Base-by-base conservation (phyloP, 2,329 filamentous ascomycete genomes). In the Colletotrichum zoysiae region DNA sequence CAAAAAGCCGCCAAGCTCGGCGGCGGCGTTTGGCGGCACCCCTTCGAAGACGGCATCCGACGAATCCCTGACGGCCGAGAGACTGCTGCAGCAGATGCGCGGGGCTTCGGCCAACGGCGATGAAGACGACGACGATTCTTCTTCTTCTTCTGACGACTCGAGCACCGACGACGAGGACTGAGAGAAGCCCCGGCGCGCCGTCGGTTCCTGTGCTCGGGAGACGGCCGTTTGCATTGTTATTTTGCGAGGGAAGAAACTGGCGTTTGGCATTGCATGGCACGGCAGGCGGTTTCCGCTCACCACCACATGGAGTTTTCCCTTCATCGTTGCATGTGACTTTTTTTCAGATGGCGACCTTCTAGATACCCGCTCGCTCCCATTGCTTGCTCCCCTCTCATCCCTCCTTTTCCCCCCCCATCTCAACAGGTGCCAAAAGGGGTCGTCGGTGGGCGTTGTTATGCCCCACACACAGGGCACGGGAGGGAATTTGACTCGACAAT, bases 1-100 rank as follows among this genome's bases (percentile, higher is more conserved):
- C 16, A 61, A 59, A 16, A 35, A 16, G 38, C 4, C 42, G 3
- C 26, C 26, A 3, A 16, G 23, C 3, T 16, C 64, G 18, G 16
- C 56, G 7, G 20, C 56, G 20, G 7, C 51, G 26, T 26, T 20
- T 18, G 64, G 33, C 44, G 16, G 9, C 1, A 30, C 57, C n/a
- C 44, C 58, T 18, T 33, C 65, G 8, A 68, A 70, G 38, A 75
- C 73, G 33, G 76, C 77, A 23, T 71, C 73, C 26, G 75, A 75
- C 40, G 78, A 78, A 20, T 76, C 76, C 14, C 78, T 81, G 77
- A 68, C 69, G 44, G 65, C 65, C 12, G 44, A 69, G 26, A 33
- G 55, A 14, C 38, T 69, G 38, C 65, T 64, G 12, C 46, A 38
- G 35, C 57, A 63, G 51, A 46, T 63, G 35, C 20, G 58, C 20